Percentiles rank a stretch among this genome's conserved stretches.
Evolutionary conservation across 139 green algal species (phyloP).

Genomic region (Coccomyxa sp.): DNA sequence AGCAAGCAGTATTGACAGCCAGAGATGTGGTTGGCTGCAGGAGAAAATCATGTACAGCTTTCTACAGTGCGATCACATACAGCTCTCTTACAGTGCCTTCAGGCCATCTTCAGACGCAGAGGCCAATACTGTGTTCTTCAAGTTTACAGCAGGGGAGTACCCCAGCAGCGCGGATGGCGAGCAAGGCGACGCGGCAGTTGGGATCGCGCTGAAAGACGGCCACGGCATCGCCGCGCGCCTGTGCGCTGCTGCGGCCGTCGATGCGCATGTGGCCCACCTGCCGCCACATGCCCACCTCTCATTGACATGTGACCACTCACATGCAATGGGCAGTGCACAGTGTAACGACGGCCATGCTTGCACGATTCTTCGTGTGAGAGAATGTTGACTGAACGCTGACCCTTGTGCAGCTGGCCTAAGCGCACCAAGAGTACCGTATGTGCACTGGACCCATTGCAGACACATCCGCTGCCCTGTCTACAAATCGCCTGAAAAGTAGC

Average conservation of each 20-base stretch:
- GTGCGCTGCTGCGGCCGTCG: constrained; percentile 30
- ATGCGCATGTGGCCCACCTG: constrained; percentile 41
- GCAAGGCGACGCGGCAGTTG: background rate
- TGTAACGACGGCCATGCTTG: no score
- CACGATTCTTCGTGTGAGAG: no score
- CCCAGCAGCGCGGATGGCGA: background rate
- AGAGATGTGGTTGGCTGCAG: no score
- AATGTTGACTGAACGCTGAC: no score
- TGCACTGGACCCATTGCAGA: no score
- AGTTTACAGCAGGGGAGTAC: background rate
- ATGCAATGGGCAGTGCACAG: no score
- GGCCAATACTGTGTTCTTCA: background rate
- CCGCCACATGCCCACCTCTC: background rate
- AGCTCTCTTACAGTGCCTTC: background rate
- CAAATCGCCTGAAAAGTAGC: no score
- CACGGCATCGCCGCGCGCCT: constrained; percentile 24
- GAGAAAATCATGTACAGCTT: no score
- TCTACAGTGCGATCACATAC: background rate
- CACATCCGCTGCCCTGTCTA: no score
- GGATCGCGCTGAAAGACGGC: background rate
- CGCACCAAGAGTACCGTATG: no score
- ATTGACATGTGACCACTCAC: background rate
- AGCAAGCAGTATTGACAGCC: no score
- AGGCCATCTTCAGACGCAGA: background rate
- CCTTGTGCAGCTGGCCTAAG: no score